Percentiles rank a stretch among this genome's conserved stretches.
phyloP scores from a whole-genome alignment of 805 yeast species.

The Candida golubevii region DNA sequence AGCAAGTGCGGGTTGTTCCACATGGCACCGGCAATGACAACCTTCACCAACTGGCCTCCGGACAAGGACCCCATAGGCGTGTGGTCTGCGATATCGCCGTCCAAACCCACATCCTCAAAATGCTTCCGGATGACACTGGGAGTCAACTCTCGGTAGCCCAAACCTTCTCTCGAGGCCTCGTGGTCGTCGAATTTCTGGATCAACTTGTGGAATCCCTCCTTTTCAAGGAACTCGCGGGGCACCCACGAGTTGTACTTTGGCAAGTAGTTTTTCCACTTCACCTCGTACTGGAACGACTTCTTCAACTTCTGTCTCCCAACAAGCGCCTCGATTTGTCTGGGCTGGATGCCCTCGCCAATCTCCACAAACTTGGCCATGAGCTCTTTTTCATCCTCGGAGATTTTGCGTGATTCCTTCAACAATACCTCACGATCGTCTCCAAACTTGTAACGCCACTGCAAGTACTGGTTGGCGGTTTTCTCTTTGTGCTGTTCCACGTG shows the following conservation, averaged over 20 bases:
- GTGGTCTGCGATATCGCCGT: slow-evolving; percentile 97
- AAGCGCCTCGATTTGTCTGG: slow-evolving; percentile 85
- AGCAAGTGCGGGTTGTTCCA: slow-evolving; percentile 98
- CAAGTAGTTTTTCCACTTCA: slow-evolving; percentile 88
- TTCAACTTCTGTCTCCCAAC: slow-evolving; percentile 97
- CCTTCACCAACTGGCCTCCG: slow-evolving; percentile 97
- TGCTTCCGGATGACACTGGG: slow-evolving; percentile 94
- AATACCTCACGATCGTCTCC: slow-evolving; percentile 98
- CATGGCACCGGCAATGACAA: slow-evolving; percentile 99
- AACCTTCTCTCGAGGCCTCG: slow-evolving; percentile 47
- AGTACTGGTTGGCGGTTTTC: slow-evolving; percentile 94
- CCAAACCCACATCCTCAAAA: slow-evolving; percentile 95
- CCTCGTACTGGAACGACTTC: slow-evolving; percentile 94
- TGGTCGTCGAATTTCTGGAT: slow-evolving; percentile 44
- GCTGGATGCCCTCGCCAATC: slow-evolving; percentile 81
- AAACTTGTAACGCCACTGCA: slow-evolving; percentile 96
- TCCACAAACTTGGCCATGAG: slow-evolving; percentile 76
- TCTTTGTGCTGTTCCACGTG: slow-evolving; percentile 97
- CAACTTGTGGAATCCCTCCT: slow-evolving; percentile 43
- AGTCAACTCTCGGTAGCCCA: slow-evolving; percentile 53
- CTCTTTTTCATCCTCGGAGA: slow-evolving; percentile 68
- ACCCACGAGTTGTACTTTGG: slow-evolving; percentile 95
- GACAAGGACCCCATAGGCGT: slow-evolving; percentile 95
- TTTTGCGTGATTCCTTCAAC: slow-evolving; percentile 82
- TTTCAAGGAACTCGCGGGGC: slow-evolving; percentile 73